phyloP scores from a whole-genome alignment of 768 basidiomycete genomes.

The Mycena latifolia region DNA sequence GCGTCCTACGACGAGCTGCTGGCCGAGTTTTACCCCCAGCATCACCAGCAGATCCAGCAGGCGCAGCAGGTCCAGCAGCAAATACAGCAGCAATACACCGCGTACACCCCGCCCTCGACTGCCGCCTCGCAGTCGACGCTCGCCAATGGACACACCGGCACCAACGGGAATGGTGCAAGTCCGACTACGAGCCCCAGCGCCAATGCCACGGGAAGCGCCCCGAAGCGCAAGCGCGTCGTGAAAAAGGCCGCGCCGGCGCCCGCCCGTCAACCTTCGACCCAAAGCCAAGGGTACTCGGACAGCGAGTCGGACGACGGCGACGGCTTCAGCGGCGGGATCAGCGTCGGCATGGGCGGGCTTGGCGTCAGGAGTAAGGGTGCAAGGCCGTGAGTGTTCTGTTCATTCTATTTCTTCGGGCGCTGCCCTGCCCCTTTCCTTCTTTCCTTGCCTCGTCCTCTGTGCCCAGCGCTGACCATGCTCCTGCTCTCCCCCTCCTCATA shows the following conservation, averaged over 20 bases:
- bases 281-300: conserved; percentile 38
- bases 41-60: conserved; percentile 27
- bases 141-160: no score
- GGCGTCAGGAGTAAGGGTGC: conserved; percentile 49
- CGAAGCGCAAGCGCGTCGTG: conserved; percentile 45
- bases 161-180: no score
- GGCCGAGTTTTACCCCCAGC: conserved; percentile 41
- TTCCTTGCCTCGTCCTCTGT: conserved; percentile 8
- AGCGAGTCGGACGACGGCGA: conserved; percentile 55
- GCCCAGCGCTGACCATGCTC: no score
- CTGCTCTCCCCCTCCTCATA: no score
- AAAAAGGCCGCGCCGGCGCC: conserved; percentile 40
- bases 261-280: conserved; percentile 24
- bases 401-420: not conserved
- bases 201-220: no score
- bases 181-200: no score
- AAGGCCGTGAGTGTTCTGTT: conserved; percentile 29
- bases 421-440: no score
- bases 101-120: conserved; percentile 33
- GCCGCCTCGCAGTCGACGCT: no score
- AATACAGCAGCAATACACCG: no score
- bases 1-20: conserved; percentile 34
- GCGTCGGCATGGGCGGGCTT: conserved; percentile 60
- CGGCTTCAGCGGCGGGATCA: conserved; percentile 49
- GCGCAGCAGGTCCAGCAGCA: no score